Conservation (phyloP, 2,329 filamentous ascomycete species). For the Fusarium sp. region DNA sequence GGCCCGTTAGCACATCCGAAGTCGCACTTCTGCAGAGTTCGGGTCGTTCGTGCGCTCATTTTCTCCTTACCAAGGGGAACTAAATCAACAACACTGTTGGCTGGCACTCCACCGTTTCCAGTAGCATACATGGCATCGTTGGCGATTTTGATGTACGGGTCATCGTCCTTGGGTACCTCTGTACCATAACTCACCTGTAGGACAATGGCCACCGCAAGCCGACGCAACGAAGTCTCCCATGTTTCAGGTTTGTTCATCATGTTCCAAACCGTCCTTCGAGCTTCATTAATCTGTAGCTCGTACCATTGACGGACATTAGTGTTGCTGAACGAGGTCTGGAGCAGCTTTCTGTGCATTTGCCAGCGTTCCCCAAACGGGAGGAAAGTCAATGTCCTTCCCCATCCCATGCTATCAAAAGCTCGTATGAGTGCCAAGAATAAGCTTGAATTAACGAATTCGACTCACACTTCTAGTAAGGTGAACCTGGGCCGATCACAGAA, state of each 20-base stretch:
- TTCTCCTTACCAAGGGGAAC: constrained; percentile 56
- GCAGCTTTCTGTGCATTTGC: constrained; percentile 60
- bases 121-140: constrained; percentile 53
- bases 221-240: constrained; percentile 50
- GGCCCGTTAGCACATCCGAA: constrained; percentile 20
- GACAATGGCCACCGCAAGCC: constrained; percentile 53
- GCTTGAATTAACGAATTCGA: background rate
- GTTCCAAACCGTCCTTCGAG: constrained; percentile 39
- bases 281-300: constrained; percentile 46
- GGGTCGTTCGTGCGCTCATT: background rate
- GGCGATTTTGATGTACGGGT: constrained; percentile 53
- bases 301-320: constrained; percentile 53
- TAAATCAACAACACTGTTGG: constrained; percentile 60
- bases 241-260: constrained; percentile 40
- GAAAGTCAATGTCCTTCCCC: constrained; percentile 64
- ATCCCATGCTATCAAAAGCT: constrained; percentile 57
- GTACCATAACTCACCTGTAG: constrained; percentile 54
- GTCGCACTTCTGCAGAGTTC: background rate
- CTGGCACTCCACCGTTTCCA: constrained; percentile 52
- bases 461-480: constrained; percentile 56
- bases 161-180: constrained; percentile 49
- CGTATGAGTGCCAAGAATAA: background rate
- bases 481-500: constrained; percentile 63
- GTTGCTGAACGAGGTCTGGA: constrained; percentile 61
- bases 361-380: constrained; percentile 60